These are phyloP conservation scores for Soucietia sequanensis DNA, from an alignment of 805 yeast species.

Conservation along the genomic window DNA sequence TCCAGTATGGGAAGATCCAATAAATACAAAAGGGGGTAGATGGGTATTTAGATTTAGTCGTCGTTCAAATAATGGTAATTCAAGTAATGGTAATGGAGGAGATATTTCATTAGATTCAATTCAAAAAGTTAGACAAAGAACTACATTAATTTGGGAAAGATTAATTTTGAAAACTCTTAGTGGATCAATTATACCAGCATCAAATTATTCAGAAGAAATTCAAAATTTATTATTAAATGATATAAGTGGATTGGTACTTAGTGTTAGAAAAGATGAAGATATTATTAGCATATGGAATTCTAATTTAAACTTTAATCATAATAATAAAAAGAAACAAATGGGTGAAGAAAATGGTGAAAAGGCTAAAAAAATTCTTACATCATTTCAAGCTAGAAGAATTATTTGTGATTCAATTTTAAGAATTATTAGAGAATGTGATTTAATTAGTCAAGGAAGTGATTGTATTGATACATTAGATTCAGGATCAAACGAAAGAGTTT, in stretches of 20 bases:
- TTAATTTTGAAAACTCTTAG: constrained; percentile 51
- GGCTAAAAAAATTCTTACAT: constrained; percentile 32
- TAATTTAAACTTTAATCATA: constrained; percentile 35
- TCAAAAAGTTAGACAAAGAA: constrained; percentile 28
- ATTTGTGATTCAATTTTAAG: constrained; percentile 47
- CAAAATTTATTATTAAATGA: constrained; percentile 44
- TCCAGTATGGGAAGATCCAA: constrained; percentile 70
- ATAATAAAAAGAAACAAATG: constrained; percentile 14
- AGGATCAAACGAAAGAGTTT: constrained; percentile 40
- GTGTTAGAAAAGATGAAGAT: constrained; percentile 59
- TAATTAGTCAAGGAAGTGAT: constrained; percentile 37
- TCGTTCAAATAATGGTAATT: constrained; percentile 16
- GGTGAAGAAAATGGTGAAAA: constrained; percentile 11
- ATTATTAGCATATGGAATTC: constrained; percentile 64
- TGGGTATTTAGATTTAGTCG: constrained; percentile 56
- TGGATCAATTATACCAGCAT: constrained; percentile 46
- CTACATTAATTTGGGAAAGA: constrained; percentile 54
- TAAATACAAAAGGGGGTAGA: constrained; percentile 59
- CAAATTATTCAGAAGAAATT: constrained; percentile 27
- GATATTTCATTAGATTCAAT: constrained; percentile 16
- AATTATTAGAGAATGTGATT: constrained; percentile 48
- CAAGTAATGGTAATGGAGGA: constrained; percentile 10
- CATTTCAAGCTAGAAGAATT: constrained; percentile 44
- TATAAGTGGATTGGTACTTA: constrained; percentile 58
- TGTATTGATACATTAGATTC: constrained; percentile 28